These are phyloP conservation scores for Epichloe gansuensis DNA, from an alignment of 2,329 filamentous ascomycete species.

Conservation along the genomic window DNA sequence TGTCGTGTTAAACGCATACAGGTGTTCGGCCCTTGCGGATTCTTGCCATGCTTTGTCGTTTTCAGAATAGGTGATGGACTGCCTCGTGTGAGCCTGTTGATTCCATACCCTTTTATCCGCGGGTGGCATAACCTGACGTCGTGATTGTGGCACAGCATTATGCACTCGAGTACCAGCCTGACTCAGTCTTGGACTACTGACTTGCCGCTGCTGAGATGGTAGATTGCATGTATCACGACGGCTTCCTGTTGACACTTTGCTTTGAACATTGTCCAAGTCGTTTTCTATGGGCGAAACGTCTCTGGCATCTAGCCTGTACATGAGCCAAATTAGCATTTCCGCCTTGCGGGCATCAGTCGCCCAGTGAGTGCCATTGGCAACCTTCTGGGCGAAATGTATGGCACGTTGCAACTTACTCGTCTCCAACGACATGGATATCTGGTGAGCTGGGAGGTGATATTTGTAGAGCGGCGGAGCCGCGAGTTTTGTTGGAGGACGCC, in stretches of 20 bases:
- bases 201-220: slow-evolving; percentile 5
- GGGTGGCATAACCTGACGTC: background rate
- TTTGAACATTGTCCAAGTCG: slow-evolving; percentile 23
- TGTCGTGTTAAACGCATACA: slow-evolving; percentile 1
- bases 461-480: slow-evolving; percentile 29
- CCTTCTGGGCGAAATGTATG: background rate
- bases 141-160: background rate
- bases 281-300: slow-evolving; percentile 45
- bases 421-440: slow-evolving; percentile 26
- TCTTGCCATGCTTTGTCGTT: background rate
- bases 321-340: slow-evolving; percentile 1
- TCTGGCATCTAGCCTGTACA: slow-evolving; percentile 13
- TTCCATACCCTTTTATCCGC: background rate
- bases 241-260: slow-evolving; percentile 9
- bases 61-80: background rate
- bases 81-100: slow-evolving; percentile 1
- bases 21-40: background rate
- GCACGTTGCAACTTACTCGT: slow-evolving; percentile 27
- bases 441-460: slow-evolving; percentile 48
- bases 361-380: background rate
- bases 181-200: background rate
- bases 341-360: background rate
- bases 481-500: slow-evolving; percentile 16
- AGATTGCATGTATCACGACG: slow-evolving; percentile 9
- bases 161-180: background rate